A percentile compares a stretch with the other conserved stretches of the same genome.
These are phyloP conservation scores for Starmera stellimalicola DNA, from an alignment of 1,139 yeast genomes.

Conservation along the genomic window DNA sequence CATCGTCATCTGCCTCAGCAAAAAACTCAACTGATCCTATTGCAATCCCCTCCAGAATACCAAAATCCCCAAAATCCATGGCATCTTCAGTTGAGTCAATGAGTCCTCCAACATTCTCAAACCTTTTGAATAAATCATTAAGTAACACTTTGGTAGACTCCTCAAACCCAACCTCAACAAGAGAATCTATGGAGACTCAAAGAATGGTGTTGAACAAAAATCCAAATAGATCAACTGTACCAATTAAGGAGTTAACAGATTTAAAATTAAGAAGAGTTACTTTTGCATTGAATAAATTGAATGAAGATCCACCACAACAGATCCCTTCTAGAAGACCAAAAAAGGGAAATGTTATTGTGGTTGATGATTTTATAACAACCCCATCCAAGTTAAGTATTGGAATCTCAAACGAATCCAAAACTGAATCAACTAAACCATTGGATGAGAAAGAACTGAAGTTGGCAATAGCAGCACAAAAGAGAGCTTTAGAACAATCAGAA, in stretches of 20 bases:
- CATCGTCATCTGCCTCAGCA: conserved; percentile 5
- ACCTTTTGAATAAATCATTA: neutral
- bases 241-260: conserved; percentile 28
- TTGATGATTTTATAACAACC: conserved; percentile 56
- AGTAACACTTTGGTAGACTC: neutral
- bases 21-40: conserved; percentile 7
- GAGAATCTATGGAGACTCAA: conserved; percentile 4
- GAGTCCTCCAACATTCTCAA: conserved; percentile 12
- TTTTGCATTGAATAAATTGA: conserved; percentile 63
- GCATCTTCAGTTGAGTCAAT: conserved; percentile 16
- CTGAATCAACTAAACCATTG: conserved; percentile 22
- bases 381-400: conserved; percentile 61
- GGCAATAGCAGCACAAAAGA: conserved; percentile 49
- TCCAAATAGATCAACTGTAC: conserved; percentile 28
- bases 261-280: conserved; percentile 54
- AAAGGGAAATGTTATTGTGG: conserved; percentile 70
- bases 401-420: conserved; percentile 29
- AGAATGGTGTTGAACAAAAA: conserved; percentile 40
- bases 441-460: conserved; percentile 41
- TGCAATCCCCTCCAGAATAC: conserved; percentile 8
- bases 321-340: conserved; percentile 83
- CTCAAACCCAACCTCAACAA: neutral
- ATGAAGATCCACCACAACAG: conserved; percentile 87
- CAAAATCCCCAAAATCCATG: conserved; percentile 3
- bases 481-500: conserved; percentile 49